phyloP scores from a whole-genome alignment of 495 filamentous ascomycete genomes.

The Neurospora terricola region DNA sequence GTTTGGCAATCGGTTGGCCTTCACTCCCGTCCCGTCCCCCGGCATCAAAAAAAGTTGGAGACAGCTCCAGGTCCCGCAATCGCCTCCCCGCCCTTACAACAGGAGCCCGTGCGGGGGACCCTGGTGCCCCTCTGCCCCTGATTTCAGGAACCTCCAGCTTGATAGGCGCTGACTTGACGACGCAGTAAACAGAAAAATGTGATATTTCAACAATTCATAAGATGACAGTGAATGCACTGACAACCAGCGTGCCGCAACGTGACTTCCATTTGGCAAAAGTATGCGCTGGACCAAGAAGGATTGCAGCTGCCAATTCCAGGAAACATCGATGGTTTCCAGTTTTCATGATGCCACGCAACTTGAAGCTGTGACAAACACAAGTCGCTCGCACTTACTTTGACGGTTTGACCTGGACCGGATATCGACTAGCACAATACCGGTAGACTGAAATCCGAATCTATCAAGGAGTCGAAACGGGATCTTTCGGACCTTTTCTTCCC shows the following conservation, averaged over 20 bases:
- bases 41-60: neutral
- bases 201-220: neutral
- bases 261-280: neutral
- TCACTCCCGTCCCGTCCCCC: neutral
- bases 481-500: neutral
- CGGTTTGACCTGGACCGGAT: neutral
- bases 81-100: neutral
- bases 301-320: neutral
- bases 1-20: neutral
- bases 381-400: neutral
- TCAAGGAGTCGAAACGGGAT: neutral
- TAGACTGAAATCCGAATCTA: neutral
- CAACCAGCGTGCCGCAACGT: neutral
- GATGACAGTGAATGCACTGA: neutral
- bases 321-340: neutral
- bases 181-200: neutral
- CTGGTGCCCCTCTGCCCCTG: neutral
- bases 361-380: neutral
- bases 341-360: neutral
- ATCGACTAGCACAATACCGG: neutral
- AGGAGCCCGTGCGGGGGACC: neutral
- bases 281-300: neutral
- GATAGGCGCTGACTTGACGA: neutral
- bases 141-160: neutral
- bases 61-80: neutral